phyloP scores from a whole-genome alignment of 2,329 filamentous ascomycete genomes.

The Lasiodiplodia citricola region DNA sequence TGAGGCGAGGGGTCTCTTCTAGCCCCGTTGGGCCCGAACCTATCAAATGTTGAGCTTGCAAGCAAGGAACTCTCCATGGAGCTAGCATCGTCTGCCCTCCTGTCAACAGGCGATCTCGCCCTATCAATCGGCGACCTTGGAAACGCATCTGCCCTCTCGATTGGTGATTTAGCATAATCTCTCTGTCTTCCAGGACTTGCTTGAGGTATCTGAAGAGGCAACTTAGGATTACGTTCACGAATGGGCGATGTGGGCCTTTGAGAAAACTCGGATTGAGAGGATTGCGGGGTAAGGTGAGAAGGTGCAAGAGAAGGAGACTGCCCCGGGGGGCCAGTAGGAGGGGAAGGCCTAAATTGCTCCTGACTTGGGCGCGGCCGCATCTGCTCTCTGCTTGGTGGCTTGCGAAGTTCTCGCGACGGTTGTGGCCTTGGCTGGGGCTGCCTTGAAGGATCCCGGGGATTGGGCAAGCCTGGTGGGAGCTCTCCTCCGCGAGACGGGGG shows the following conservation, averaged over 20 bases:
- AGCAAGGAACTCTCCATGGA: constrained; percentile 31
- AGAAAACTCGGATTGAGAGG: constrained; percentile 45
- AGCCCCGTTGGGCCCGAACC: constrained; percentile 14
- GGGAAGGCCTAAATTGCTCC: constrained; percentile 28
- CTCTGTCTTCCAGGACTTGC: constrained; percentile 22
- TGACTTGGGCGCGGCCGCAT: constrained; percentile 32
- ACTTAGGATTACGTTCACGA: constrained; percentile 25
- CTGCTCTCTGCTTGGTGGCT: constrained; percentile 44
- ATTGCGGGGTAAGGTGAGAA: constrained; percentile 47
- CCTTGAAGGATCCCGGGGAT: constrained; percentile 9
- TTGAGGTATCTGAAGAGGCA: constrained; percentile 33
- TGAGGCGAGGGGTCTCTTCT: constrained; percentile 41
- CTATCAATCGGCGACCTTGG: constrained; percentile 21
- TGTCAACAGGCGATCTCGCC: constrained; percentile 11
- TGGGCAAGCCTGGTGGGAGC: constrained; percentile 8
- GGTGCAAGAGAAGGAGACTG: constrained; percentile 33
- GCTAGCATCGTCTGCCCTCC: constrained; percentile 3
- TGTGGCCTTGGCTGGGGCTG: constrained; percentile 20
- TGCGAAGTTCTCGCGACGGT: constrained; percentile 38
- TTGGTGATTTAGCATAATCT: constrained; percentile 18
- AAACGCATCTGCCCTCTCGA: constrained; percentile 14
- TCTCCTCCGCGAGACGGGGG: constrained; percentile 13
- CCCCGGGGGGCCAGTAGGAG: constrained; percentile 31
- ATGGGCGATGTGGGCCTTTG: constrained; percentile 24
- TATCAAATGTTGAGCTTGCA: constrained; percentile 29